phyloP scores from a whole-genome alignment of 2,329 filamentous ascomycete species.

The Didymella arachidicola region DNA sequence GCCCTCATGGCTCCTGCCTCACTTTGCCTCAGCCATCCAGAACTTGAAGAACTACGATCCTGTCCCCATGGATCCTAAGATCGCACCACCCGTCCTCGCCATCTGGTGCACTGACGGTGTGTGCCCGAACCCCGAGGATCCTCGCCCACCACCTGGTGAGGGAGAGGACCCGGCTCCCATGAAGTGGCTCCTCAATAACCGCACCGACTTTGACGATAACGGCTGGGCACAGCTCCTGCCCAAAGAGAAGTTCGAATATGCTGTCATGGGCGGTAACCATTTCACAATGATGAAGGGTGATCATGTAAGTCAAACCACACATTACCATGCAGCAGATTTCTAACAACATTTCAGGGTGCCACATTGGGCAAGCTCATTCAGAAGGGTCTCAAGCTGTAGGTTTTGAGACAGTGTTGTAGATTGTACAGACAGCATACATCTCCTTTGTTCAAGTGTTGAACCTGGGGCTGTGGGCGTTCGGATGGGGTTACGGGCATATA shows the following conservation, averaged over 20 bases:
- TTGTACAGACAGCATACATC: slow-evolving; percentile 39
- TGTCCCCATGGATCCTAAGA: slow-evolving; percentile 65
- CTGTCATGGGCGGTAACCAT: slow-evolving; percentile 75
- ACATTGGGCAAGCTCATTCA: slow-evolving; percentile 55
- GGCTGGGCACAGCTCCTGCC: slow-evolving; percentile 73
- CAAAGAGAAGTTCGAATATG: slow-evolving; percentile 66
- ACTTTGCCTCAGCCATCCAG: slow-evolving; percentile 73
- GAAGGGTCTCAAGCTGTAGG: slow-evolving; percentile 51
- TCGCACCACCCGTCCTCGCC: slow-evolving; percentile 67
- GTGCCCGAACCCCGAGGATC: slow-evolving; percentile 71
- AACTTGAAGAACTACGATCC: slow-evolving; percentile 75
- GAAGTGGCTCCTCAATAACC: slow-evolving; percentile 75
- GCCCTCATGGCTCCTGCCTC: slow-evolving; percentile 75
- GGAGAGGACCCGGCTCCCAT: slow-evolving; percentile 62
- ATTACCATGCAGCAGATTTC: slow-evolving; percentile 14
- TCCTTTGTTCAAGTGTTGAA: slow-evolving; percentile 49
- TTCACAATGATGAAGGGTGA: slow-evolving; percentile 78
- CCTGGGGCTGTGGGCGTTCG: slow-evolving; percentile 41
- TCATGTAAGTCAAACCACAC: slow-evolving; percentile 49
- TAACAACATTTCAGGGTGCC: slow-evolving; percentile 46
- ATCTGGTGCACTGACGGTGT: slow-evolving; percentile 80
- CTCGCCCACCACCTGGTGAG: slow-evolving; percentile 69
- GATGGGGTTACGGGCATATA: slow-evolving; percentile 16
- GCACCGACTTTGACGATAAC: slow-evolving; percentile 74
- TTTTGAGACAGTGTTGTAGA: slow-evolving; percentile 16